A percentile compares a stretch with the other conserved stretches of the same genome.
These are phyloP conservation scores for Saccharomycopsis amapae DNA, from an alignment of 805 yeast genomes.

Conservation along the genomic window DNA sequence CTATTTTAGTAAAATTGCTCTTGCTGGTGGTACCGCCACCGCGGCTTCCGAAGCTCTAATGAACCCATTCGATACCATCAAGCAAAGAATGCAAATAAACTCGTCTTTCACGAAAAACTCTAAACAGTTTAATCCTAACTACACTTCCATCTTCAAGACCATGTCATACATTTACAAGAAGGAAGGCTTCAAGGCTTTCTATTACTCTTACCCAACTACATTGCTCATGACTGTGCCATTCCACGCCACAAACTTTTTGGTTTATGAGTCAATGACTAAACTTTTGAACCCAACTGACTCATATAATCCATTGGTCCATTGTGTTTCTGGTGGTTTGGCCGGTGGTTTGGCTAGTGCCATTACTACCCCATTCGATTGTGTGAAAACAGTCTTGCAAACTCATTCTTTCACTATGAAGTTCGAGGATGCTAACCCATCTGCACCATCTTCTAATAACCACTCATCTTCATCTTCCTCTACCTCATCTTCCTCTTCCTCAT, in stretches of 20 bases:
- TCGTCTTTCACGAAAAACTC: constrained; percentile 24
- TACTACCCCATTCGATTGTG: constrained; percentile 91
- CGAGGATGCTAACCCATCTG: not conserved
- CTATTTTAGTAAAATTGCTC: constrained; percentile 38
- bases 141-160: constrained; percentile 28
- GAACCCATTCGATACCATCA: constrained; percentile 95
- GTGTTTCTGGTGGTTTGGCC: constrained; percentile 86
- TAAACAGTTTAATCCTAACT: constrained; percentile 24
- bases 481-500: not conserved
- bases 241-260: constrained; percentile 88
- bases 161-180: constrained; percentile 44
- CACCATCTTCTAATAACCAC: too few species aligned
- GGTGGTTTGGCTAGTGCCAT: constrained; percentile 94
- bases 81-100: constrained; percentile 84
- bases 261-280: constrained; percentile 76
- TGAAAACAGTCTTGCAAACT: constrained; percentile 87
- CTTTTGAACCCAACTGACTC: constrained; percentile 65
- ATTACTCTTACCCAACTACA: constrained; percentile 90
- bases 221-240: constrained; percentile 87
- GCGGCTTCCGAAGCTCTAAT: constrained; percentile 86
- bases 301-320: constrained; percentile 87
- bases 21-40: constrained; percentile 92
- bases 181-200: constrained; percentile 75
- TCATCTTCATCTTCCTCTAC: not conserved
- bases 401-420: constrained; percentile 35